These are phyloP conservation scores for Cicer yamashitae DNA, from an alignment of 306 rosid genomes.

Conservation along the genomic window DNA sequence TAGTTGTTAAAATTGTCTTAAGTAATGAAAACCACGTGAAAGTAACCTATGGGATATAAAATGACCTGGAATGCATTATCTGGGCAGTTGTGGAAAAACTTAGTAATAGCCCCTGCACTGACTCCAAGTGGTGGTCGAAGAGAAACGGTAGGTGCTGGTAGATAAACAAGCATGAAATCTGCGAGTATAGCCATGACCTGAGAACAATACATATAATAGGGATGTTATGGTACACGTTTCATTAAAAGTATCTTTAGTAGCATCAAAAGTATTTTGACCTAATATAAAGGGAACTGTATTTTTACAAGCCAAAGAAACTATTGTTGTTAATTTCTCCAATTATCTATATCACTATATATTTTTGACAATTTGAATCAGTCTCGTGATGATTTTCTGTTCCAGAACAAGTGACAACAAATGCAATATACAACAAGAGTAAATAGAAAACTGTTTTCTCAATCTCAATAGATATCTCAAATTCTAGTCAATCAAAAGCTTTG, in stretches of 20 bases:
- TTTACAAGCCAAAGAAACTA: not conserved
- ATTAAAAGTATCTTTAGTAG: not conserved
- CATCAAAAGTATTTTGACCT: not conserved
- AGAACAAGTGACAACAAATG: conserved; percentile 14
- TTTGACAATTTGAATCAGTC: not conserved
- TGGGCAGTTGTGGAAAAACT: conserved; percentile 92
- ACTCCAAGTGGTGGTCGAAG: conserved; percentile 73
- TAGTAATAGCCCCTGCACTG: conserved; percentile 74
- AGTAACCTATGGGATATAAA: conserved; percentile 1
- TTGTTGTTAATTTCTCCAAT: not conserved
- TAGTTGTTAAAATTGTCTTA: conserved; percentile 12
- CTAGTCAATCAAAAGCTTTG: not conserved
- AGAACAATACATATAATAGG: conserved; percentile 27
- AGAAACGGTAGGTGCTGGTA: conserved; percentile 88
- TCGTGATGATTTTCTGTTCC: not conserved
- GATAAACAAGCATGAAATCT: conserved; percentile 96
- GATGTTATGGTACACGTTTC: conserved; percentile 17
- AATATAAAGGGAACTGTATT: not conserved
- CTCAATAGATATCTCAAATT: conserved; percentile 9
- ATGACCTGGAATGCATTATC: conserved; percentile 94
- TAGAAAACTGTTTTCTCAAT: not conserved
- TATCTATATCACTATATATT: conserved; percentile 8
- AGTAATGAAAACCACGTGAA: conserved; percentile 23
- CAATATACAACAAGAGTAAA: conserved; percentile 6
- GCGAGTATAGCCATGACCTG: conserved; percentile 95